A percentile compares a stretch with the other conserved stretches of the same genome.
Conservation (phyloP, 2,329 filamentous ascomycete species). For the Phyllosticta citribraziliensis region DNA sequence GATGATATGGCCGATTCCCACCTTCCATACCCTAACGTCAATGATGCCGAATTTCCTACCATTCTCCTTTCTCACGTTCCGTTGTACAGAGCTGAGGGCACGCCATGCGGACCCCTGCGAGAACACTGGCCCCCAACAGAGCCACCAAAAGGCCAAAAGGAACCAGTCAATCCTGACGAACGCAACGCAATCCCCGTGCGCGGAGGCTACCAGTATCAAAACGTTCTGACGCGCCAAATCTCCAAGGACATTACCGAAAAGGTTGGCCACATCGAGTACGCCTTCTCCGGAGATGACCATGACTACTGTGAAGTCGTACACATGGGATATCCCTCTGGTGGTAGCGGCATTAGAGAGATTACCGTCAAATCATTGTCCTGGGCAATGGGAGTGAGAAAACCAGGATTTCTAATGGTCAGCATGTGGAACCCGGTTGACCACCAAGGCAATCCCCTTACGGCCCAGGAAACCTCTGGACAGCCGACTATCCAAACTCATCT, state of each 20-base stretch:
- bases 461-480: constrained; percentile 27
- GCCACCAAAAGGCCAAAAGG: constrained; percentile 48
- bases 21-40: constrained; percentile 28
- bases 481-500: constrained; percentile 76
- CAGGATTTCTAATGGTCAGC: constrained; percentile 80
- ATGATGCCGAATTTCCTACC: constrained; percentile 63
- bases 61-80: constrained; percentile 88
- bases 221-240: constrained; percentile 70
- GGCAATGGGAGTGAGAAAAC: constrained; percentile 88
- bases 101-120: constrained; percentile 76
- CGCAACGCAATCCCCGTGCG: constrained; percentile 69
- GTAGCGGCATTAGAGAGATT: constrained; percentile 59
- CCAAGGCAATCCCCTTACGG: constrained; percentile 18
- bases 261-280: constrained; percentile 71
- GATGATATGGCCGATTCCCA: constrained; percentile 27
- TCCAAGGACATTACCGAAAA: constrained; percentile 66
- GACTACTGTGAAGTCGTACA: constrained; percentile 93
- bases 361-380: constrained; percentile 93
- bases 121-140: constrained; percentile 71
- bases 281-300: constrained; percentile 95
- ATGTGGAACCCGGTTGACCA: constrained; percentile 83
- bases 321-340: constrained; percentile 50
- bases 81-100: constrained; percentile 69
- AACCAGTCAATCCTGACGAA: constrained; percentile 50
- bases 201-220: constrained; percentile 91